Conservation (phyloP, 257 asterid genomes). For the Parsonsia alboflavescens region DNA sequence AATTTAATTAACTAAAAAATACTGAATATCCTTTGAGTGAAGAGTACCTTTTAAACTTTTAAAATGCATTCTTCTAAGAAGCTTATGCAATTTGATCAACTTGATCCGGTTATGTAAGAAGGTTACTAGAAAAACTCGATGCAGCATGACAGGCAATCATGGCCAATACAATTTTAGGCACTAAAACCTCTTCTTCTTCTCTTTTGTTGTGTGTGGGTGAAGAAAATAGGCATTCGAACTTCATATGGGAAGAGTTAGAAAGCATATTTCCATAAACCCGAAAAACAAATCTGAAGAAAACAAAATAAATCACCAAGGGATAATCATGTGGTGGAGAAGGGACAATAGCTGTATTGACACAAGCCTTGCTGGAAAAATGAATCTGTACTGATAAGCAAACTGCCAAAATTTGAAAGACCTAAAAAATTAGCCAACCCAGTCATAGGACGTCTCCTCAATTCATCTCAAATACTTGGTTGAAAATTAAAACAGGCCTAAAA, state of each 20-base stretch:
- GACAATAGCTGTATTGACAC: no score
- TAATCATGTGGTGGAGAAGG: background rate
- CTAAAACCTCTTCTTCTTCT: background rate
- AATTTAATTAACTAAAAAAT: background rate
- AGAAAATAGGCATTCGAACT: no score
- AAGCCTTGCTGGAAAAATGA: background rate
- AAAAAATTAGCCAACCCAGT: background rate
- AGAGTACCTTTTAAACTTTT: background rate
- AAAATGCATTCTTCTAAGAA: background rate
- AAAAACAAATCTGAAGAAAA: no score
- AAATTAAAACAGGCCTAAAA: background rate
- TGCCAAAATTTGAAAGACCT: background rate
- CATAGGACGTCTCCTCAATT: background rate
- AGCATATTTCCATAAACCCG: background rate
- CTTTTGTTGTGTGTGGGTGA: no score
- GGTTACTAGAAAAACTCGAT: background rate
- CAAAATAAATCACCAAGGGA: background rate
- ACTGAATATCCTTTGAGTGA: background rate
- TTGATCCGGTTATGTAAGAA: background rate
- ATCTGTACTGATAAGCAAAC: background rate
- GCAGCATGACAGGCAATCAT: background rate
- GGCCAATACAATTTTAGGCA: background rate
- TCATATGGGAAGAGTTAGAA: background rate
- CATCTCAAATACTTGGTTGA: background rate
- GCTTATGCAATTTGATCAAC: background rate